A percentile compares a stretch with the other conserved stretches of the same genome.
Conservation (phyloP, 2,329 filamentous ascomycete species). For the Hypoxylon sp. region DNA sequence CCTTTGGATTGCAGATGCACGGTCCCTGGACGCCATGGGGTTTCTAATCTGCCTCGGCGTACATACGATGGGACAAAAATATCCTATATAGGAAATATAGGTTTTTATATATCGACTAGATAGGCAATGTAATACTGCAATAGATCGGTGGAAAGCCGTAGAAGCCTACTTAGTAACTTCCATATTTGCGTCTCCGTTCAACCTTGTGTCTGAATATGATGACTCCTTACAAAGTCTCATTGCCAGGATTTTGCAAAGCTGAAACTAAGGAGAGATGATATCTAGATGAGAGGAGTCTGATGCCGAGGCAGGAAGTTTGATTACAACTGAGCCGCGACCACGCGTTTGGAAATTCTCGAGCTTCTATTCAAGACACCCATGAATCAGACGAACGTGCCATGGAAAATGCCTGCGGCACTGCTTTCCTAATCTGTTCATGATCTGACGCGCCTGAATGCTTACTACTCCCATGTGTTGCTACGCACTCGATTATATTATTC, state of each 20-base stretch:
- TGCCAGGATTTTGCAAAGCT: slow-evolving; percentile 1
- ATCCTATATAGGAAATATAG: slow-evolving; percentile 1
- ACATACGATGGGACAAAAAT: slow-evolving; percentile 1
- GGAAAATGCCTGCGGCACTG: slow-evolving; percentile 15
- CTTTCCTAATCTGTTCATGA: slow-evolving; percentile 31
- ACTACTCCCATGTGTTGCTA: slow-evolving; percentile 28
- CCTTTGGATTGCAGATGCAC: slow-evolving; percentile 27
- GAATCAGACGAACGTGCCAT: slow-evolving; percentile 17
- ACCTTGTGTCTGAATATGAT: background rate
- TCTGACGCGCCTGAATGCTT: slow-evolving; percentile 33
- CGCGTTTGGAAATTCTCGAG: slow-evolving; percentile 11
- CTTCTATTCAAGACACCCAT: slow-evolving; percentile 10
- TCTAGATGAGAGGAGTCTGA: slow-evolving; percentile 13
- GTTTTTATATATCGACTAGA: background rate
- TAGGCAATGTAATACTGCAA: background rate
- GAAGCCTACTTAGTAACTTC: background rate
- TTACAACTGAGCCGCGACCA: slow-evolving; percentile 36
- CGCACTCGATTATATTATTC: slow-evolving; percentile 30
- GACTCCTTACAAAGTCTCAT: slow-evolving; percentile 2
- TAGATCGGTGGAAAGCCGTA: background rate
- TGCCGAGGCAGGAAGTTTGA: background rate
- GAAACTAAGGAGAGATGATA: slow-evolving; percentile 24
- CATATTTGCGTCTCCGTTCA: background rate
- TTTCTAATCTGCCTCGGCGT: slow-evolving; percentile 27
- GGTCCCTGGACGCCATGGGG: slow-evolving; percentile 9